Evolutionary conservation across 495 filamentous ascomycete genomes (phyloP).

Genomic region (Apodospora peruviana): DNA sequence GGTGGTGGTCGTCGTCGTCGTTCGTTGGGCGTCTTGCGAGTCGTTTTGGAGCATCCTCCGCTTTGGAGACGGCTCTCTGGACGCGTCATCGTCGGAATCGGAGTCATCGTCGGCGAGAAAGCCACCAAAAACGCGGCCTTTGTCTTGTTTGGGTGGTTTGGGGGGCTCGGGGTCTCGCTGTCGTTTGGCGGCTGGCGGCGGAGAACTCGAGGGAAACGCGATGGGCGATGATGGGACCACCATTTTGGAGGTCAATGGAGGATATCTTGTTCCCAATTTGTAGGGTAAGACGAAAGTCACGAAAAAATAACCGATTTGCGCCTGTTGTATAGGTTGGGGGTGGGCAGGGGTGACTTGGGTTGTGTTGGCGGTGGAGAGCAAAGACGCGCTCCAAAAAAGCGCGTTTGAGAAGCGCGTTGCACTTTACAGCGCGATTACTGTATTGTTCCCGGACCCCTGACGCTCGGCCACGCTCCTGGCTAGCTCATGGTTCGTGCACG

Average conservation of each 20-base stretch:
- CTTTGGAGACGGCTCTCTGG: constrained; percentile 30
- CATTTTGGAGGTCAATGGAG: constrained; percentile 10
- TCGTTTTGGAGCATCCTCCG: constrained; percentile 26
- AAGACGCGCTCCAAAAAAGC: no score
- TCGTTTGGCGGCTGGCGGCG: constrained; percentile 41
- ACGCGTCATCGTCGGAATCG: constrained; percentile 26
- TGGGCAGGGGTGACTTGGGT: no score
- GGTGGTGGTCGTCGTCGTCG: neutral
- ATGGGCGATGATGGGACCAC: constrained; percentile 56
- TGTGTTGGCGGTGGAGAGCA: no score
- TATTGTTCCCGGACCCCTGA: no score
- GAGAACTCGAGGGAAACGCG: constrained; percentile 50
- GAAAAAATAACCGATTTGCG: neutral
- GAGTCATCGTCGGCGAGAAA: constrained; percentile 46
- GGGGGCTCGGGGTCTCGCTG: constrained; percentile 14
- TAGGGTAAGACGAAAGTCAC: neutral
- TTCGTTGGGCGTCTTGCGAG: neutral
- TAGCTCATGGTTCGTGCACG: no score
- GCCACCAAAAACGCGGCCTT: constrained; percentile 28
- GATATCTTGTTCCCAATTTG: neutral
- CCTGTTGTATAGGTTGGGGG: no score
- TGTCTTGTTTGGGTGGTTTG: constrained; percentile 8
- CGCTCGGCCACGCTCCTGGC: no score
- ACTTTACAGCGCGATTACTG: no score
- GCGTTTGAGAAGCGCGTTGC: no score